Base-by-base conservation (phyloP, 148 eudicot genomes). In the Silene latifolia region DNA sequence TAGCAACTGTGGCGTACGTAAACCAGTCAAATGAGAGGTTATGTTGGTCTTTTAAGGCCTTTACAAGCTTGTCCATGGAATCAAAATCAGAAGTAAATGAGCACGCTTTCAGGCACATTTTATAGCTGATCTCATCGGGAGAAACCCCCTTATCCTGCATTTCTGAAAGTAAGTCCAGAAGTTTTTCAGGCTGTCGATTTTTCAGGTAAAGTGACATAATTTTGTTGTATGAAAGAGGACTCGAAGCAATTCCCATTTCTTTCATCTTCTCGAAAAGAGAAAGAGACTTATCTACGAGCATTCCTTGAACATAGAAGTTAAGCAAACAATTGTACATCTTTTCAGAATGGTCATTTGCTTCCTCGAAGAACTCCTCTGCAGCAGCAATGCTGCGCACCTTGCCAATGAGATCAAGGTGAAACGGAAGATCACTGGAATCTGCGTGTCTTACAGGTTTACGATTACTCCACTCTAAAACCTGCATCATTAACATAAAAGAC, bases 201-300 rank as follows among this genome's bases (percentile, higher is more conserved):
- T 77, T 82, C 21, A 47, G 21, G 81, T 81, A 85, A 19, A 88
- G 81, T 76, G 73, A 79, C 89, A 88, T 88, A 64, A 88, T 76
- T 72, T 72, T 72, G 39, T 85, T 86, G 84, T 82, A 88, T 69
- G 78, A 76, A 67, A 86, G 84, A 78, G 51, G 1, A 57, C 27
- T 39, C 14, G 58, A 1, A 47, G 19, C 72, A 21, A 69, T 46
- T 23, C 72, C 72, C 72, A 48, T 46, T 69, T 69, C 59, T 69
- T 69, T 69, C 72, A 69, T 69, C 72, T 46, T 48, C 29, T 69
- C 15, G 35, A 69, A 69, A 20, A 10, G 72, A 46, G 29, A 4
- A 17, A 69, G 72, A 46, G 72, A 69, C 58, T 69, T 69, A 13
- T 69, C 58, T 15, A 69, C 72, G 24, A 69, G 72, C 19, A 47